Conservation (phyloP, 495 filamentous ascomycete species). For the Hyaloscypha finlandica region DNA sequence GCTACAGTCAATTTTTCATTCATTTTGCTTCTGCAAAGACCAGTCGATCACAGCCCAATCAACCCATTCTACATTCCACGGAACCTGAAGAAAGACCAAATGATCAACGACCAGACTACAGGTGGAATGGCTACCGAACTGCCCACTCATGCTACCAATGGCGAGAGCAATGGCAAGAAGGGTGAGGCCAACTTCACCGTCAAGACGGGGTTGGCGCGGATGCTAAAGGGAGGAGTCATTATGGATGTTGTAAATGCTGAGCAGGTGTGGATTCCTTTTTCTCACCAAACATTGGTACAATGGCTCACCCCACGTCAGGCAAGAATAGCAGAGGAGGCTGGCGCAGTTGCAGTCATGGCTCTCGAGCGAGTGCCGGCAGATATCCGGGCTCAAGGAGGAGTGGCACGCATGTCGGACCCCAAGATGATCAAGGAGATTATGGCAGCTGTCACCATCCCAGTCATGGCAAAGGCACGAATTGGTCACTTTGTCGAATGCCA, state of each 20-base stretch:
- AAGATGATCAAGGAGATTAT: constrained; percentile 96
- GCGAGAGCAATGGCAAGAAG: constrained; percentile 12
- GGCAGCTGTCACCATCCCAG: constrained; percentile 94
- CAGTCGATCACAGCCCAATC: not conserved
- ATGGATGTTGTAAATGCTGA: constrained; percentile 97
- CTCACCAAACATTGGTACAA: not conserved
- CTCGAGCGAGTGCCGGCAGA: constrained; percentile 97
- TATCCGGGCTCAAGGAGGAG: constrained; percentile 89
- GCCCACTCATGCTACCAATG: constrained; percentile 24
- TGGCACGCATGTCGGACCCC: constrained; percentile 96
- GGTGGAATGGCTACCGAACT: constrained; percentile 33
- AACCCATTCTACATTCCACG: not conserved
- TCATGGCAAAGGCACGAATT: constrained; percentile 99
- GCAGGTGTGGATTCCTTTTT: constrained; percentile 57
- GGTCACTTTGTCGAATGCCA: constrained; percentile 98
- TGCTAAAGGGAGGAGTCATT: constrained; percentile 98
- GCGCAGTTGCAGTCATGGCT: constrained; percentile 96
- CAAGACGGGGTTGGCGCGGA: constrained; percentile 93
- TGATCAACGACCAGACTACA: constrained; percentile 28
- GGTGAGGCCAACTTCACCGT: constrained; percentile 28
- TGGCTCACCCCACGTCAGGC: constrained; percentile 52
- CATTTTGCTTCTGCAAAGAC: no score
- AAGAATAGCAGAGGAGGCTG: constrained; percentile 95
- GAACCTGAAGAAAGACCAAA: not conserved
- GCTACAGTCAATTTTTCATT: not conserved